Evolutionary conservation across 2,329 filamentous ascomycete species (phyloP), one percentile per base, ranked within the genome.

Genomic region (Exophiala xenobiotica): DNA sequence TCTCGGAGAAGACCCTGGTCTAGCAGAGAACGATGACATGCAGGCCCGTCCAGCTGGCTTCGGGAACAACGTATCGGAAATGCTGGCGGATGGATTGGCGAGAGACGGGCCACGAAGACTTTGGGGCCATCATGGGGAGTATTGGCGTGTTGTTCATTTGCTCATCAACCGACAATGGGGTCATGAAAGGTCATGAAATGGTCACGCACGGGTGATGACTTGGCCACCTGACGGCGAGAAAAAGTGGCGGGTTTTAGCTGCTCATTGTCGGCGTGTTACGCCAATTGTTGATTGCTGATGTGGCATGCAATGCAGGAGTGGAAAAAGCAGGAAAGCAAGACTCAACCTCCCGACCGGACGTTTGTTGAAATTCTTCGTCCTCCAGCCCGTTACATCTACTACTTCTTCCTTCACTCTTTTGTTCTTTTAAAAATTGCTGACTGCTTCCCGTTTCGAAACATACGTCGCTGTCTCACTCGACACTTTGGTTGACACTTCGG

Each of bases 201-300:
- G 31, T 35, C 16, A 45, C 24, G 43, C 26, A 7, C 14, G 27
- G 20, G 19, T 27, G 37, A 35, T 39, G 46, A 46, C 49, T 40
- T 46, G 51, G 45, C 54, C 54, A 54, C 44, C 47, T 54, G 54
- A 57, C 47, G 31, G 37, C 18, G n/a, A n/a, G n/a, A n/a, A n/a
- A n/a, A n/a, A n/a, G n/a, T n/a, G n/a, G n/a, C n/a, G n/a, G n/a
- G n/a, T n/a, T n/a, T n/a, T n/a, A n/a, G n/a, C n/a, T n/a, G n/a
- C n/a, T n/a, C n/a, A n/a, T n/a, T n/a, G n/a, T n/a, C n/a, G n/a
- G n/a, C 35, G 20, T 46, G 42, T 18, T 18, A 14, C 14, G 42
- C 31, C 31, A 23, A 23, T 31, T 29, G 43, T 38, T 37, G 23
- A 16, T 33, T 33, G 42, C 33, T 46, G 49, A 52, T 46, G 42